Conservation (phyloP, 2,329 filamentous ascomycete genomes). For the Cryphonectria radicalis region DNA sequence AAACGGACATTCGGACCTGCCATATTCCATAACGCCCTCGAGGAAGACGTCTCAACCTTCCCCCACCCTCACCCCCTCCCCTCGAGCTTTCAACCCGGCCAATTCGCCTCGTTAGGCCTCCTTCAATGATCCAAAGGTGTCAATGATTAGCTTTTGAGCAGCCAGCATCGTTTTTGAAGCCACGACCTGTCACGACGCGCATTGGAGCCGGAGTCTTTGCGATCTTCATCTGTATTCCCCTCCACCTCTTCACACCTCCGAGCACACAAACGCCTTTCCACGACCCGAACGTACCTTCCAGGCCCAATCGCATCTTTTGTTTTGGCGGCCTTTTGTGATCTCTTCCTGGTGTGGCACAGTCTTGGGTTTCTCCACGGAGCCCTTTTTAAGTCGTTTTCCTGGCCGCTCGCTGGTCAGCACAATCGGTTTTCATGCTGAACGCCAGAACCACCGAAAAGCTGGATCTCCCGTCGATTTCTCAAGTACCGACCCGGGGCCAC, state of each 20-base stretch:
- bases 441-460: slow-evolving; percentile 76
- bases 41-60: background rate
- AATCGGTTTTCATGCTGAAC: slow-evolving; percentile 27
- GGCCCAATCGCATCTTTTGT: slow-evolving; percentile 24
- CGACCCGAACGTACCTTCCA: slow-evolving; percentile 2
- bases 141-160: slow-evolving; percentile 19
- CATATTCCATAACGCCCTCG: background rate
- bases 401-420: slow-evolving; percentile 25
- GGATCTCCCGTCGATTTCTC: slow-evolving; percentile 87
- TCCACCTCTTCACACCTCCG: background rate
- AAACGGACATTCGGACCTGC: slow-evolving; percentile 8
- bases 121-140: background rate
- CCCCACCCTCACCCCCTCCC: no score
- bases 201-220: slow-evolving; percentile 3
- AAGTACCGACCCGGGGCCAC: slow-evolving; percentile 79
- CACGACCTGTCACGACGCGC: slow-evolving; percentile 24
- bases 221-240: background rate
- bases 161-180: slow-evolving; percentile 13
- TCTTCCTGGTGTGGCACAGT: slow-evolving; percentile 7
- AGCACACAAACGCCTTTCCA: slow-evolving; percentile 9
- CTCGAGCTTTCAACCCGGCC: background rate
- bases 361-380: slow-evolving; percentile 9
- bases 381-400: slow-evolving; percentile 1
- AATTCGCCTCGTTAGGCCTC: background rate
- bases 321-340: slow-evolving; percentile 19